Percentiles rank a stretch among this genome's conserved stretches.
Conservation (phyloP, 768 basidiomycete species). For the Calocybe indica region DNA sequence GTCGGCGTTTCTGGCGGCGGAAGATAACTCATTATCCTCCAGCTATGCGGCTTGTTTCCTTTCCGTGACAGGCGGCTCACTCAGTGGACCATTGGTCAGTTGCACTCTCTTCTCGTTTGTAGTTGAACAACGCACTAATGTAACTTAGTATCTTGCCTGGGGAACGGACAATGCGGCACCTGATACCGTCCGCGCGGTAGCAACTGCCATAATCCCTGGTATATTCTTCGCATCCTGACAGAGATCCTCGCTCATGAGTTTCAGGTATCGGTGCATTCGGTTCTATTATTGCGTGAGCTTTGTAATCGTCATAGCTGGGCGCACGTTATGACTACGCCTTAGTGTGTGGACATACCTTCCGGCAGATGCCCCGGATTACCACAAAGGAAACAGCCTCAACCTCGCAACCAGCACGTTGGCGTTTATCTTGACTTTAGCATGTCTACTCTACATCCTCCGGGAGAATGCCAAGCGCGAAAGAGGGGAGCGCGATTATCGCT, state of each 20-base stretch:
- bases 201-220: conserved; percentile 38
- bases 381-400: conserved; percentile 41
- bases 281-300: conserved; percentile 35
- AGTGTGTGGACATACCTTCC: conserved; percentile 46
- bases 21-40: conserved; percentile 1
- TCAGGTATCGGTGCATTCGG: conserved; percentile 37
- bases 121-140: not conserved
- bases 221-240: not conserved
- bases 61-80: conserved; percentile 30
- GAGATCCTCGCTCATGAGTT: not conserved
- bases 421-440: not conserved
- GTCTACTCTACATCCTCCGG: conserved; percentile 22
- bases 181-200: conserved; percentile 41
- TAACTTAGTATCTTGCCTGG: conserved; percentile 33
- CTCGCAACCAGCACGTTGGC: conserved; percentile 29
- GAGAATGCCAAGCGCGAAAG: conserved; percentile 38
- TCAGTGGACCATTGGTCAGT: conserved; percentile 26
- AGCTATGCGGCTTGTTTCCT: conserved; percentile 46
- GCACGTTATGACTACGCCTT: not conserved
- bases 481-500: conserved; percentile 34
- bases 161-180: conserved; percentile 44
- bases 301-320: not conserved
- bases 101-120: not conserved
- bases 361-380: conserved; percentile 38
- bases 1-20: not conserved